These are phyloP conservation scores for Pholiota microspora DNA, from an alignment of 768 basidiomycete genomes.

Conservation along the genomic window DNA sequence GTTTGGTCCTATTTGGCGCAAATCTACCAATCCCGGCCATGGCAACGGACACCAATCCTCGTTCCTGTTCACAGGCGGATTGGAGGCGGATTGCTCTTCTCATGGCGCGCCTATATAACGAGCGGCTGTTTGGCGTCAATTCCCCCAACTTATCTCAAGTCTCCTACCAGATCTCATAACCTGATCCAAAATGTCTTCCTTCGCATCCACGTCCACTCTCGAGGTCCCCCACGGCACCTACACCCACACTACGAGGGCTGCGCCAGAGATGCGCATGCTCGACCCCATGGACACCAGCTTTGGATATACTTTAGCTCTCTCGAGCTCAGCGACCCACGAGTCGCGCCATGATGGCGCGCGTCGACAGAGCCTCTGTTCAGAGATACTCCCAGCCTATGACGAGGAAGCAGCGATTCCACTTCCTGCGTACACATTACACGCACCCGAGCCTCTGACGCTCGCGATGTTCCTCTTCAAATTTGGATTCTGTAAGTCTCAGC, in stretches of 20 bases:
- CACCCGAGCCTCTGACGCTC: slow-evolving; percentile 51
- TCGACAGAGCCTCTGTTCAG: slow-evolving; percentile 24
- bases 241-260: not conserved
- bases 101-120: slow-evolving; percentile 1
- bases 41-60: not conserved
- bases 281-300: slow-evolving; percentile 13
- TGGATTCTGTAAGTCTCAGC: slow-evolving; percentile 50
- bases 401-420: slow-evolving; percentile 34
- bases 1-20: not conserved
- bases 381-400: slow-evolving; percentile 42
- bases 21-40: not conserved
- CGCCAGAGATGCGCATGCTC: not conserved
- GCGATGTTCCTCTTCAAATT: slow-evolving; percentile 63
- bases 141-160: not conserved
- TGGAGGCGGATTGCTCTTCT: not conserved
- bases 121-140: not conserved
- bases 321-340: slow-evolving; percentile 31
- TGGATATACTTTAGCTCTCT: slow-evolving; percentile 31
- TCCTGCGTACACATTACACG: slow-evolving; percentile 34
- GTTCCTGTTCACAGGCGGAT: no score
- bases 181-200: slow-evolving; percentile 1
- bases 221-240: slow-evolving; percentile 9
- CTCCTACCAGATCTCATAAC: slow-evolving; percentile 2
- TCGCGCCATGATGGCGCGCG: slow-evolving; percentile 36
- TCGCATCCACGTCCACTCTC: slow-evolving; percentile 7